Evolutionary conservation across 768 basidiomycete genomes (phyloP).

Genomic region (Pisolithus sp.): DNA sequence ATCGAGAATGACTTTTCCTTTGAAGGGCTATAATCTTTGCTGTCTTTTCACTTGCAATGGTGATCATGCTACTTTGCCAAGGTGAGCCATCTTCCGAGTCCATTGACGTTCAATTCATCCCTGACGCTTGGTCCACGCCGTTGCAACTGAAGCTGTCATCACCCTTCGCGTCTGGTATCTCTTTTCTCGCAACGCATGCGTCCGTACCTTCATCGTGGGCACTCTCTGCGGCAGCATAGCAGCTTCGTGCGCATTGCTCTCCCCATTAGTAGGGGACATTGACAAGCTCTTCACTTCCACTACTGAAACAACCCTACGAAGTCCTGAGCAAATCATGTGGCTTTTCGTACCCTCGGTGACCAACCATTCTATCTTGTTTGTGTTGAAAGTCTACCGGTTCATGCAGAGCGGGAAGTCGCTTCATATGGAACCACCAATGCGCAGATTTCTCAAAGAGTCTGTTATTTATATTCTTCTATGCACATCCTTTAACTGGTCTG

Average conservation of each 20-base stretch:
- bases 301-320: not conserved
- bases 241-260: not conserved
- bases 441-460: conserved; percentile 16
- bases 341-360: conserved; percentile 12
- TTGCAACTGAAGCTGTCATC: conserved; percentile 4
- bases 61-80: conserved; percentile 11
- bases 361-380: conserved; percentile 12
- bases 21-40: not conserved
- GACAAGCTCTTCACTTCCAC: not conserved
- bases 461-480: not conserved
- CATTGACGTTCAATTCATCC: too few relatives aligned
- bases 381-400: conserved; percentile 13
- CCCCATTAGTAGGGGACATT: not conserved
- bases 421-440: conserved; percentile 6
- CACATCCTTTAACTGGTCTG: not conserved
- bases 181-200: conserved; percentile 1
- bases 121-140: too few relatives aligned
- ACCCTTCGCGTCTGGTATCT: conserved; percentile 17
- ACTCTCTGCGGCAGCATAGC: not conserved
- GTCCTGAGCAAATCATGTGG: not conserved
- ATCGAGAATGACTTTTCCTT: too few relatives aligned
- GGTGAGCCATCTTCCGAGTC: not conserved
- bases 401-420: not conserved
- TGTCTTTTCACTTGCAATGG: not conserved
- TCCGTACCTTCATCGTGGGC: not conserved